These are phyloP conservation scores for Sphenostylis stenocarpa DNA, from an alignment of 306 rosid species.

Conservation along the genomic window DNA sequence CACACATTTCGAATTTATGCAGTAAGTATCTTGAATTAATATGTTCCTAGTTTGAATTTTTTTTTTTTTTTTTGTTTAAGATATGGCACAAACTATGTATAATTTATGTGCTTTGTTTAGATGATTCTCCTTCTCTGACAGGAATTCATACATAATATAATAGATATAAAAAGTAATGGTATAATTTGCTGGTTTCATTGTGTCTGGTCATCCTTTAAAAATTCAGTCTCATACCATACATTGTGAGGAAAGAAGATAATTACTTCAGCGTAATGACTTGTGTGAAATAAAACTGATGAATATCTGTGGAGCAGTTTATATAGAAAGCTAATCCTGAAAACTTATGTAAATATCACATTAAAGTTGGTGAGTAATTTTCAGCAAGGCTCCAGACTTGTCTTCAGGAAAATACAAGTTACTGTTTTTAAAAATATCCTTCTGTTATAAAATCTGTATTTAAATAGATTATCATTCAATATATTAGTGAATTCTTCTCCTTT, in stretches of 20 bases:
- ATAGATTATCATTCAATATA: too few species aligned
- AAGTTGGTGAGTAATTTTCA: too few species aligned
- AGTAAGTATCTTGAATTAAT: constrained; percentile 47
- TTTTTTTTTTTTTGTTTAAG: neutral
- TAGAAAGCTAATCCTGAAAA: too few species aligned
- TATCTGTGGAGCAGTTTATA: too few species aligned
- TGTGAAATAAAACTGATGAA: too few species aligned
- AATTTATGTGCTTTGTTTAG: neutral
- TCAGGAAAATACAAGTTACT: too few species aligned
- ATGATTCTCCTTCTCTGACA: neutral
- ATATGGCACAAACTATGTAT: neutral
- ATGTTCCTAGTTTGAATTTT: constrained; percentile 9
- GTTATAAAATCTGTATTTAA: too few species aligned
- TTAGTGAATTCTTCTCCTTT: too few species aligned
- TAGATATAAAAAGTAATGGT: neutral
- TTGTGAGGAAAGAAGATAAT: neutral
- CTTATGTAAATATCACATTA: too few species aligned
- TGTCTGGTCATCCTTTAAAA: neutral
- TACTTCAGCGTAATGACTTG: too few species aligned
- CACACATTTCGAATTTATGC: constrained; percentile 69
- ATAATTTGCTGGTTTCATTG: neutral
- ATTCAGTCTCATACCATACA: neutral
- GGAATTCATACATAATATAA: neutral
- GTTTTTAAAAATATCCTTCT: too few species aligned
- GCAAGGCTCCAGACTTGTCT: too few species aligned